Evolutionary conservation across 2,329 filamentous ascomycete genomes (phyloP).

Genomic region (Xylaria sp.): DNA sequence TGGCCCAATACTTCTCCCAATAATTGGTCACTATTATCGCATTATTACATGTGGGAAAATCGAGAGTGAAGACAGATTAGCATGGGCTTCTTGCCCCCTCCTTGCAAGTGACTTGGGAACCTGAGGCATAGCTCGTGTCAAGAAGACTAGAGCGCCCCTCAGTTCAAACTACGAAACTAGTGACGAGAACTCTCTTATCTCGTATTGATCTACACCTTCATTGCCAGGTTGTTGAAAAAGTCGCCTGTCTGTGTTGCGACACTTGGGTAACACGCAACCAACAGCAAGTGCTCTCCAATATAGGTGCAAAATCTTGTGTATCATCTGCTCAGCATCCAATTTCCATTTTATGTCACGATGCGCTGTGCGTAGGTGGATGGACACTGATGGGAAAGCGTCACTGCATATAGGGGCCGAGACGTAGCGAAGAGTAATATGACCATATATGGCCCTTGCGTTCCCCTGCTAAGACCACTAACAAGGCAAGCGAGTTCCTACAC

Average conservation of each 20-base stretch:
- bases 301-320: not conserved
- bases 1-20: not conserved
- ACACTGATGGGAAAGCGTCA: not conserved
- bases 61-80: not conserved
- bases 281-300: not conserved
- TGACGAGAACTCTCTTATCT: not conserved
- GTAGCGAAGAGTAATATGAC: not conserved
- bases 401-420: not conserved
- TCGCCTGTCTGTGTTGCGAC: not conserved
- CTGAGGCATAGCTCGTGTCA: conserved; percentile 42
- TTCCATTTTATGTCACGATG: not conserved
- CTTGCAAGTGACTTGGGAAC: conserved; percentile 21
- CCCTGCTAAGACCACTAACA: not conserved
- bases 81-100: not conserved
- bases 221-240: not conserved
- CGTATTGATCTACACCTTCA: not conserved
- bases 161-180: not conserved
- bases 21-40: not conserved
- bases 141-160: conserved; percentile 11
- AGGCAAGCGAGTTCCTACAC: conserved; percentile 4
- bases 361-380: not conserved
- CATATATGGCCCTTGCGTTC: not conserved
- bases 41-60: not conserved
- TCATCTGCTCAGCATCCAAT: not conserved
- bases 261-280: not conserved